A percentile compares a stretch with the other conserved stretches of the same genome.
Evolutionary conservation across 2,329 filamentous ascomycete genomes (phyloP).

Genomic region (Atkinsonella hypoxylon): DNA sequence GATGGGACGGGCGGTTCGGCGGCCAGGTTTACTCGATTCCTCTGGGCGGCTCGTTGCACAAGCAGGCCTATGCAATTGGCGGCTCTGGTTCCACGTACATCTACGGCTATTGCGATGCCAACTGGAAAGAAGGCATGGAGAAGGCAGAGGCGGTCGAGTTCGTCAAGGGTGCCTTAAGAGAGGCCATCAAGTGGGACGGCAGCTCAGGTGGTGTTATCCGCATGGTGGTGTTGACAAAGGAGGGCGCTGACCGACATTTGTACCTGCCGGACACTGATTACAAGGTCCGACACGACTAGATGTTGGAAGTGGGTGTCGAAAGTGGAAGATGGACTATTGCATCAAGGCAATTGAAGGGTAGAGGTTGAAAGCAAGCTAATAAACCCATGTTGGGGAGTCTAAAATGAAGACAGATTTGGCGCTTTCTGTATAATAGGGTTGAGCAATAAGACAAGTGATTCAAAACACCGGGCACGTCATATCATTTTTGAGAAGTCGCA

Average conservation of each 20-base stretch:
- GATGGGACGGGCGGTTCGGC: conserved; percentile 88
- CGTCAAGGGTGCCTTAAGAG: conserved; percentile 78
- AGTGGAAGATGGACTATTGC: background rate
- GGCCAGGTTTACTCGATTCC: conserved; percentile 98
- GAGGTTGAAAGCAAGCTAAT: background rate
- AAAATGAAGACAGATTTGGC: background rate
- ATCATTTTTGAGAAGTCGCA: background rate
- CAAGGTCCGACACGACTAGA: conserved; percentile 54
- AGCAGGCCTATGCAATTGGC: conserved; percentile 90
- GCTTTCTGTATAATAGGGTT: conserved; percentile 3
- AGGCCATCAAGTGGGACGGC: conserved; percentile 99
- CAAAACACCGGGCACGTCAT: background rate
- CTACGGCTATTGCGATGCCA: conserved; percentile 93
- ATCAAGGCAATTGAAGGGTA: background rate
- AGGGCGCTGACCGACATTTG: conserved; percentile 83
- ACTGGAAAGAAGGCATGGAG: conserved; percentile 93
- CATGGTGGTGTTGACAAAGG: conserved; percentile 88
- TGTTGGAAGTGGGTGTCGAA: conserved; percentile 10
- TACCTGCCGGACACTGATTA: conserved; percentile 93
- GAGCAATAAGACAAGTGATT: conserved; percentile 1
- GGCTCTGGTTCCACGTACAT: conserved; percentile 98
- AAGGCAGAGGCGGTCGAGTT: conserved; percentile 84
- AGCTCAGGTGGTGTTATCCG: conserved; percentile 97
- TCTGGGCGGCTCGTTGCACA: conserved; percentile 91
- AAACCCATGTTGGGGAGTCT: background rate